Percentiles rank a stretch among this genome's conserved stretches.
Conservation (phyloP, 139 green algal species). For the Pleodorina starrii region DNA sequence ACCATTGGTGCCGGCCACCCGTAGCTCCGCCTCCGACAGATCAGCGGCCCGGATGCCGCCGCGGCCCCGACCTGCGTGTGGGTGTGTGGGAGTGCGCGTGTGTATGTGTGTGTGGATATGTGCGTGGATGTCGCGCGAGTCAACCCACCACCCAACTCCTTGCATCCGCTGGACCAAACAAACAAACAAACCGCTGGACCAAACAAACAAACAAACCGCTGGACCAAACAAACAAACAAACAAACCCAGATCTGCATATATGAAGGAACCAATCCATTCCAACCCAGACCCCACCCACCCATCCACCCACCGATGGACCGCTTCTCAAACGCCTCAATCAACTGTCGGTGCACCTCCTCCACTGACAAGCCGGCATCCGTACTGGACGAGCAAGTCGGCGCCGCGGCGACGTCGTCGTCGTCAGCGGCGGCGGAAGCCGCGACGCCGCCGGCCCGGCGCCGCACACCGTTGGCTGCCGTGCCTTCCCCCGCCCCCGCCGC, state of each 20-base stretch:
- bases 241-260: background rate
- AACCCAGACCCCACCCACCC: no score
- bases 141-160: no score
- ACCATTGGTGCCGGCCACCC: background rate
- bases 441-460: background rate
- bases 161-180: no score
- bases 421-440: background rate
- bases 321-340: conserved; percentile 45
- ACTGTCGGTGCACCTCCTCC: background rate
- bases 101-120: no score
- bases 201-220: background rate
- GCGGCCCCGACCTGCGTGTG: conserved; percentile 1
- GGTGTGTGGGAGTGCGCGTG: no score
- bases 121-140: no score
- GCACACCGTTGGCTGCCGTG: background rate
- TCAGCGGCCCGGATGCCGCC: conserved; percentile 16
- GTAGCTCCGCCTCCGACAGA: background rate
- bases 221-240: background rate
- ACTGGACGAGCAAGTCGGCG: background rate
- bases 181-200: no score
- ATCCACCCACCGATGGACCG: conserved; percentile 30
- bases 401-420: background rate
- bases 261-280: no score
- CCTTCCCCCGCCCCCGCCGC: background rate
- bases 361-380: background rate